Evolutionary conservation across 352 stramenopile genomes (phyloP), one percentile per base, ranked within the genome.

Genomic region (Phytophthora rubi): DNA sequence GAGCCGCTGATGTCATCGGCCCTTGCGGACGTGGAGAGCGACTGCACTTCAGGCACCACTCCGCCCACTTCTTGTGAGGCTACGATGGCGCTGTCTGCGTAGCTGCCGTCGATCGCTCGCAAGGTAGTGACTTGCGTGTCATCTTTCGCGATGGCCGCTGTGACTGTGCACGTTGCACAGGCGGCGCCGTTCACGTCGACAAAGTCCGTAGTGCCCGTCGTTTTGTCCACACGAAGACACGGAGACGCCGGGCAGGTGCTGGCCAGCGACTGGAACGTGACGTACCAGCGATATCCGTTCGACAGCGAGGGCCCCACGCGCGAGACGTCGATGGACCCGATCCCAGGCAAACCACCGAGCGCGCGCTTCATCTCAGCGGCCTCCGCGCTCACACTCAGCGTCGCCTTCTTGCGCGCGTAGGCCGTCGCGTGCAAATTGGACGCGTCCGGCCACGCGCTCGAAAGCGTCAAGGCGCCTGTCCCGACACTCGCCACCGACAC

Each of bases 241-340:
- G 85, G 85, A n/a, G 85, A 87, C 15, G 68, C 48, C 2, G 83
- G 83, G 45, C 82, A 92, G 10, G 63, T 83, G 28, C 49, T 80
- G 0, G 86, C 74, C 12, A 95, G 80, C 0, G 85, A 93, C 56
- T 85, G 44, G 44, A 95, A 91, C 18, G 88, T 92, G 4, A 95
- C 76, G 37, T 73, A 70, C 88, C 88, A 95, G 2, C 64, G 69
- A 64, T 90, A 93, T 2, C 77, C 88, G 18, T 92, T 90, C 44
- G 55, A 53, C 18, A 59, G 66, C 0, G 86, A 91, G 0, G 85
- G 88, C 0, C 88, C 88, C 16, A 81, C 56, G 3, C 88, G 84
- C 9, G 82, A 71, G 0, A 92, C 86, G 7, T 86, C 74, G 42
- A 93, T 76, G 0, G 78, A 70, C 6, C 88, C 88, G 21, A 90